These are phyloP conservation scores for Coniochaeta sp. DNA, from an alignment of 2,329 filamentous ascomycete species.

Conservation along the genomic window DNA sequence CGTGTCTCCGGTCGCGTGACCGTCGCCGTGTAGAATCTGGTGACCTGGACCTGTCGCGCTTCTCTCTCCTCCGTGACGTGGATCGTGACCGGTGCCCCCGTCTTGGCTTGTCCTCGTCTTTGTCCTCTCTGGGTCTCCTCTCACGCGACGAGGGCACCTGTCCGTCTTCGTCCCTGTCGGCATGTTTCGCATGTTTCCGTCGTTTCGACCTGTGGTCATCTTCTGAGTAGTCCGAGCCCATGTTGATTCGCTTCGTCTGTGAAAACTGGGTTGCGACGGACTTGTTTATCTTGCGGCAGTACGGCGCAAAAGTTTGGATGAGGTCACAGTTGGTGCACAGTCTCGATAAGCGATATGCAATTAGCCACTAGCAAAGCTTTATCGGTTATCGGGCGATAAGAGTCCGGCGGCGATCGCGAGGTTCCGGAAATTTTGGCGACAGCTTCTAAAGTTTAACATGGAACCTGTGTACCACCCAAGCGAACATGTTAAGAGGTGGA, in stretches of 20 bases:
- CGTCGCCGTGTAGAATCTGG: conserved; percentile 11
- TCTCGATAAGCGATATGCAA: background rate
- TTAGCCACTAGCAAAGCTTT: background rate
- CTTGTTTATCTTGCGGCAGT: background rate
- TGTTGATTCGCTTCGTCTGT: background rate
- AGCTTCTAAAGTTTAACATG: background rate
- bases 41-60: conserved; percentile 14
- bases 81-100: conserved; percentile 7
- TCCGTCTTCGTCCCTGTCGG: conserved; percentile 4
- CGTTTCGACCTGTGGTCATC: conserved; percentile 9
- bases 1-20: conserved; percentile 5
- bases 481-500: conserved; percentile 35
- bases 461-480: background rate
- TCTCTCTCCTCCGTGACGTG: conserved; percentile 9
- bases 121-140: conserved; percentile 7
- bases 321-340: background rate
- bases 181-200: conserved; percentile 10
- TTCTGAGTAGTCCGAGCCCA: conserved; percentile 11
- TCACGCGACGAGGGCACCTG: conserved; percentile 3
- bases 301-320: background rate
- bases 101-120: conserved; percentile 7
- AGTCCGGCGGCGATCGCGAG: background rate
- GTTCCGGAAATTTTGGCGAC: background rate
- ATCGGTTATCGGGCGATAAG: conserved; percentile 1
- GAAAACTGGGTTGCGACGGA: background rate